A percentile compares a stretch with the other conserved stretches of the same genome.
These are phyloP conservation scores for Cladosporium austrohemisphaericum DNA, from an alignment of 2,329 filamentous ascomycete genomes.

Conservation along the genomic window DNA sequence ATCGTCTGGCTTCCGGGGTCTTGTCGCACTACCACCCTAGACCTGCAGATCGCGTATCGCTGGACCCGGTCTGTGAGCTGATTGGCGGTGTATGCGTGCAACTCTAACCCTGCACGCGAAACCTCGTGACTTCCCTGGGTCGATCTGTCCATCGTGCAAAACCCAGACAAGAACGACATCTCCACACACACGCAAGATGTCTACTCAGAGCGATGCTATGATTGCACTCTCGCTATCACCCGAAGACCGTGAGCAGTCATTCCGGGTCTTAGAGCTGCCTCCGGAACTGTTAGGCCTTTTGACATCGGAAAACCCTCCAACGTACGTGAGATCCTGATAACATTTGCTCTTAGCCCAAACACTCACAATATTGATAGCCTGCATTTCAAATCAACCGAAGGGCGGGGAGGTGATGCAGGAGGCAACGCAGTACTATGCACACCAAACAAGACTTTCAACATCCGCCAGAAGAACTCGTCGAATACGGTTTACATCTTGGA, in stretches of 20 bases:
- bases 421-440: conserved; percentile 57
- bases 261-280: conserved; percentile 59
- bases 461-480: conserved; percentile 63
- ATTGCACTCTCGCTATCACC: conserved; percentile 42
- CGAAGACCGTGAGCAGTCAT: conserved; percentile 47
- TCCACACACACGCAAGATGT: no score
- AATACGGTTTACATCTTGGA: conserved; percentile 58
- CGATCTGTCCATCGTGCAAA: no score
- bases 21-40: not conserved
- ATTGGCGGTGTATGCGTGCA: no score
- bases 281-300: conserved; percentile 54
- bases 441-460: conserved; percentile 52
- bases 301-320: conserved; percentile 43
- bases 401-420: conserved; percentile 24
- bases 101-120: no score
- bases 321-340: conserved; percentile 31
- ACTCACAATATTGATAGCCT: conserved; percentile 28
- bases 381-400: conserved; percentile 38
- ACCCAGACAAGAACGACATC: no score
- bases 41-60: not conserved
- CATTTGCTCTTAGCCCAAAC: not conserved
- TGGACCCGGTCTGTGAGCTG: no score
- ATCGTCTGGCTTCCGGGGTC: not conserved
- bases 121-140: not conserved
- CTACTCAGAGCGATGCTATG: conserved; percentile 39